Percentiles rank a stretch among this genome's conserved stretches.
phyloP scores from a whole-genome alignment of 208 protist species.

The Leishmania tarentolae region DNA sequence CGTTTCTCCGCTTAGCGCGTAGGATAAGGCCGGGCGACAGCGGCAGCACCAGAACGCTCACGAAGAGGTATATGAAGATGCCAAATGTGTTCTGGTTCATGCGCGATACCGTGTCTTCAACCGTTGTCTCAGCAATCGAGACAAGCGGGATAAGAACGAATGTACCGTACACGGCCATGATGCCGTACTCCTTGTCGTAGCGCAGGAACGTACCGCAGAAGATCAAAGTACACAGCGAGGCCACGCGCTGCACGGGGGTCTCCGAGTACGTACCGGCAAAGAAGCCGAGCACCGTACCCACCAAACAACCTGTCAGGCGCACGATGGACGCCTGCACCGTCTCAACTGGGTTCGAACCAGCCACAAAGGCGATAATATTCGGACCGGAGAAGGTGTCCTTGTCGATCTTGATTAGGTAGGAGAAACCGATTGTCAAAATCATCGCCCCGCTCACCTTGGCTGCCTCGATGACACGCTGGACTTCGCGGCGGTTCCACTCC shows the following conservation, averaged over 20 bases:
- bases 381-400: constrained; percentile 73
- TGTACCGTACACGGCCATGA: constrained; percentile 88
- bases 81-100: constrained; percentile 92
- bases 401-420: constrained; percentile 70
- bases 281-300: constrained; percentile 90
- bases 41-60: constrained; percentile 76
- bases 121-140: constrained; percentile 53
- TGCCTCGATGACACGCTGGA: constrained; percentile 87
- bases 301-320: constrained; percentile 80
- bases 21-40: constrained; percentile 76
- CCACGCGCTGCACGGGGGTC: constrained; percentile 70
- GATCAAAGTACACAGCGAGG: constrained; percentile 81
- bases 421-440: constrained; percentile 83
- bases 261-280: constrained; percentile 81
- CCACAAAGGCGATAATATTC: constrained; percentile 91
- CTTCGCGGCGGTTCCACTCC: constrained; percentile 61
- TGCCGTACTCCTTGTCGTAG: constrained; percentile 81
- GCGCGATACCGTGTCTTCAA: constrained; percentile 68
- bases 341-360: constrained; percentile 85
- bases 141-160: constrained; percentile 87
- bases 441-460: constrained; percentile 88
- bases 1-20: constrained; percentile 74
- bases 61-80: constrained; percentile 89
- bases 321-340: constrained; percentile 84
- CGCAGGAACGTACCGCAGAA: constrained; percentile 82